These are phyloP conservation scores for Microdochium trichocladiopsis DNA, from an alignment of 2,329 filamentous ascomycete genomes.

Conservation along the genomic window DNA sequence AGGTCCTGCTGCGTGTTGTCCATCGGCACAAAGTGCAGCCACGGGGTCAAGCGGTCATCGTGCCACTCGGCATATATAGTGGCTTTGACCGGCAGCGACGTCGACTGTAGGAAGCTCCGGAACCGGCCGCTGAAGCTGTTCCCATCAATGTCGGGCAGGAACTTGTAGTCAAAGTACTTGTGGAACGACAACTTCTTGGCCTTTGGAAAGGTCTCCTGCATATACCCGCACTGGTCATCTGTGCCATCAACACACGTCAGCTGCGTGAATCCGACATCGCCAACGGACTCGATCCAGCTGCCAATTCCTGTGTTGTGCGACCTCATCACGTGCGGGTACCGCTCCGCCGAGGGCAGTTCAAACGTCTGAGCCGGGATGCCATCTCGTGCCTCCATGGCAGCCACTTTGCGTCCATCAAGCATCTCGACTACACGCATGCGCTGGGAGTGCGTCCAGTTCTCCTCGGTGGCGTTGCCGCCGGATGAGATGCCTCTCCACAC, in stretches of 20 bases:
- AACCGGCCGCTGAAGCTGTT: slow-evolving; percentile 58
- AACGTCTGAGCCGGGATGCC: slow-evolving; percentile 35
- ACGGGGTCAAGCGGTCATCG: slow-evolving; percentile 59
- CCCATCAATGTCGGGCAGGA: slow-evolving; percentile 65
- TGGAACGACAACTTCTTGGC: slow-evolving; percentile 30
- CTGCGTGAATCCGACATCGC: slow-evolving; percentile 36
- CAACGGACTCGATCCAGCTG: slow-evolving; percentile 29
- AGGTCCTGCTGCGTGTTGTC: slow-evolving; percentile 62
- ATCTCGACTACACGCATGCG: slow-evolving; percentile 62
- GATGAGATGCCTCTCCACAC: slow-evolving; percentile 60
- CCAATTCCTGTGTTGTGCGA: slow-evolving; percentile 26
- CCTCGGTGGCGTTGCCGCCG: slow-evolving; percentile 38
- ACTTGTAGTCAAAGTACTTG: slow-evolving; percentile 52
- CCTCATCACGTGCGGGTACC: slow-evolving; percentile 27
- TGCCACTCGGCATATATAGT: slow-evolving; percentile 73
- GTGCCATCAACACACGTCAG: slow-evolving; percentile 25
- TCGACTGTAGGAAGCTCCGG: slow-evolving; percentile 55
- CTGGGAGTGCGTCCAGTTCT: slow-evolving; percentile 62
- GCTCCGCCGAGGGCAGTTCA: slow-evolving; percentile 27
- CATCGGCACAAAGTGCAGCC: slow-evolving; percentile 67
- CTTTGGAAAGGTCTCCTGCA: slow-evolving; percentile 25
- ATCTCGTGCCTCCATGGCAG: slow-evolving; percentile 33
- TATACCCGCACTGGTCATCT: slow-evolving; percentile 27
- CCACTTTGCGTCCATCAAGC: slow-evolving; percentile 54
- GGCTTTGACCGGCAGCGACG: slow-evolving; percentile 60